Base-by-base conservation (phyloP, 331 rosid species). In the Rhamnella rubrinervis region DNA sequence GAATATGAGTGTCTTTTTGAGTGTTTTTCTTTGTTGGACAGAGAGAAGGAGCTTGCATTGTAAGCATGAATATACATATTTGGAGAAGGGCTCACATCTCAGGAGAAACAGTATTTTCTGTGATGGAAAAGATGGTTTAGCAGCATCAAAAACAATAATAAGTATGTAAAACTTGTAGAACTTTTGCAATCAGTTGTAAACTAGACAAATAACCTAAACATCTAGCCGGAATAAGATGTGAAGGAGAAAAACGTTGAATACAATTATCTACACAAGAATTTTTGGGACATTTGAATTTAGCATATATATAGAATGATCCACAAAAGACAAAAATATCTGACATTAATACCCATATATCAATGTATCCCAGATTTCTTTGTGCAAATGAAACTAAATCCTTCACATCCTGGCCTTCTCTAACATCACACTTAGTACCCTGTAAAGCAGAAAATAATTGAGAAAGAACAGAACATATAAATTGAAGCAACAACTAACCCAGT, bases 381-480 rank as follows among this genome's bases (percentile, higher is more conserved):
- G 87, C 89, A 84, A 85, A 93, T 46, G 83, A 75, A 71, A 93
- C 98, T 80, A 93, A 81, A 68, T 82, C 80, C 75, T 81, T 93
- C 80, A 93, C 95, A 78, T 90, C 95, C 55, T 85, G 87, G 75
- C 85, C 98, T 59, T 84, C 86, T 83, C 77, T 87, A 46, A 93
- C 97, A 68, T 93, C 98, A 77, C 98, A 93, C 75, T 44, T 75
- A 55, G 92, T 84, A 50, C 97, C 98, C 98, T 93, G 84, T 52
- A 44, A 59, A 69, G 47, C n/a, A 77, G 28, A 61, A 61, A 62
- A 38, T 41, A 50, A 68, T 18, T 64, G 59, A 57, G 55, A 75
- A 62, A 19, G 38, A 57, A 44, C n/a, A 40, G 19, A 62, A 61
- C 46, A 53, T 63, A 72, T 55, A 21, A 71, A 31, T 31, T 61